Conservation (phyloP, 345 rosid species). For the Arabidopsis suecica region DNA sequence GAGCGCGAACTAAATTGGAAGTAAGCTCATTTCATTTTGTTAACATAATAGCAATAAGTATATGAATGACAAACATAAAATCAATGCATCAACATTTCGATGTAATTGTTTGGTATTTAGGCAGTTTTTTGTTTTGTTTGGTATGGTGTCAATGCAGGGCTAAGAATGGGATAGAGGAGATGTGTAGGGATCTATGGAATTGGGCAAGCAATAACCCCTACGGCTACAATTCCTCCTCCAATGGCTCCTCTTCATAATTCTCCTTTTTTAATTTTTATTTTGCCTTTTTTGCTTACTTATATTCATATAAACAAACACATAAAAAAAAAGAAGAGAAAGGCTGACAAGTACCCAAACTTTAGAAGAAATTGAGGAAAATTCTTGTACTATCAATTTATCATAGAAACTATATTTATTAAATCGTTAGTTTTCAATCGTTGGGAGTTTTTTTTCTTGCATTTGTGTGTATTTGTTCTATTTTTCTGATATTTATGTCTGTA, state of each 20-base stretch:
- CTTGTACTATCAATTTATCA: conserved; percentile 25
- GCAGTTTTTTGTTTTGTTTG: conserved; percentile 12
- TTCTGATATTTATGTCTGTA: too few relatives aligned
- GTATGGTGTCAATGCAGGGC: conserved; percentile 61
- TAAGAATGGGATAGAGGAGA: conserved; percentile 76
- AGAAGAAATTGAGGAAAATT: background rate
- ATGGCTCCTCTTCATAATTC: conserved; percentile 33
- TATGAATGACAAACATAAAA: background rate
- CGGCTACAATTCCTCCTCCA: conserved; percentile 66
- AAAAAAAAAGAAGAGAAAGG: background rate
- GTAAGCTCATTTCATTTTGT: conserved; percentile 55
- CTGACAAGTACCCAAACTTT: conserved; percentile 25
- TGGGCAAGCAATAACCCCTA: conserved; percentile 98
- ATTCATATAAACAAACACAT: conserved; percentile 7
- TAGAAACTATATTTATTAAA: conserved; percentile 17
- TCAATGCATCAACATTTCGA: too few relatives aligned
- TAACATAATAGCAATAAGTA: background rate
- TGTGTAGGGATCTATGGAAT: conserved; percentile 96
- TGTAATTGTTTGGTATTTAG: background rate
- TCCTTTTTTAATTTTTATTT: background rate
- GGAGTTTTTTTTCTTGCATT: too few relatives aligned
- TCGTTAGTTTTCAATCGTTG: background rate
- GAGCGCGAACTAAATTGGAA: conserved; percentile 83
- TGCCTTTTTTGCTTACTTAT: background rate
- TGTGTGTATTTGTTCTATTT: too few relatives aligned